These are phyloP conservation scores for Tylopilus felleus DNA, from an alignment of 768 basidiomycete species.

Conservation along the genomic window DNA sequence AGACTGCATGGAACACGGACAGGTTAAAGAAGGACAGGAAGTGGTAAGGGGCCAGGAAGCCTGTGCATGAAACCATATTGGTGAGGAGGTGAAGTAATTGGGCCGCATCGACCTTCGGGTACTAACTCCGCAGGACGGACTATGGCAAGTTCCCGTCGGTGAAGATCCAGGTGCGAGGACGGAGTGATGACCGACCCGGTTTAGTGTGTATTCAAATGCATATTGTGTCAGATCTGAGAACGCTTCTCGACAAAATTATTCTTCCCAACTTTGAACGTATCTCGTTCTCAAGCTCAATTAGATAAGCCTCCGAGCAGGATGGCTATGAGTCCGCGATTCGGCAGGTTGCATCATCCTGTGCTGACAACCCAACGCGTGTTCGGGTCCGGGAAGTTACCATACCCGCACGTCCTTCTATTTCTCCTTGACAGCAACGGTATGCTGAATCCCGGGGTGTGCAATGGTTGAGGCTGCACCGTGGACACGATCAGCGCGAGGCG, in stretches of 20 bases:
- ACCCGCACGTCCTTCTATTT: slow-evolving; percentile 9
- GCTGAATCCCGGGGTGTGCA: neutral
- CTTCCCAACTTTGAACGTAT: slow-evolving; percentile 22
- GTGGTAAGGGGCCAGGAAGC: slow-evolving; percentile 27
- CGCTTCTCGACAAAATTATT: slow-evolving; percentile 18
- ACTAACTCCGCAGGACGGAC: slow-evolving; percentile 33
- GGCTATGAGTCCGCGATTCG: slow-evolving; percentile 20
- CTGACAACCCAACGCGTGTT: too few species aligned
- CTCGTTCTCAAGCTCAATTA: slow-evolving; percentile 26
- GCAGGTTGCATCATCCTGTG: slow-evolving; percentile 19
- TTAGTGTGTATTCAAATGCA: slow-evolving; percentile 6
- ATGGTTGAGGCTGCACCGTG: neutral
- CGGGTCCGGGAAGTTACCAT: slow-evolving; percentile 20
- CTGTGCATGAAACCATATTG: slow-evolving; percentile 33
- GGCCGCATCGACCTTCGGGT: slow-evolving; percentile 27
- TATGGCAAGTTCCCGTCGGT: slow-evolving; percentile 28
- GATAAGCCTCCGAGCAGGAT: slow-evolving; percentile 30
- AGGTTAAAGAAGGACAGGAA: slow-evolving; percentile 29
- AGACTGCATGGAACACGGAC: slow-evolving; percentile 29
- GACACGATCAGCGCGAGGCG: slow-evolving; percentile 8
- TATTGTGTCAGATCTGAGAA: slow-evolving; percentile 20
- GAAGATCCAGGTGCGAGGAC: slow-evolving; percentile 25
- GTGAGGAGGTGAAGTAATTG: slow-evolving; percentile 32
- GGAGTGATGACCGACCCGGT: slow-evolving; percentile 19
- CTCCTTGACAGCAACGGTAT: slow-evolving; percentile 6